Conservation (phyloP, 768 basidiomycete genomes). For the Boletus rubroflammeus region DNA sequence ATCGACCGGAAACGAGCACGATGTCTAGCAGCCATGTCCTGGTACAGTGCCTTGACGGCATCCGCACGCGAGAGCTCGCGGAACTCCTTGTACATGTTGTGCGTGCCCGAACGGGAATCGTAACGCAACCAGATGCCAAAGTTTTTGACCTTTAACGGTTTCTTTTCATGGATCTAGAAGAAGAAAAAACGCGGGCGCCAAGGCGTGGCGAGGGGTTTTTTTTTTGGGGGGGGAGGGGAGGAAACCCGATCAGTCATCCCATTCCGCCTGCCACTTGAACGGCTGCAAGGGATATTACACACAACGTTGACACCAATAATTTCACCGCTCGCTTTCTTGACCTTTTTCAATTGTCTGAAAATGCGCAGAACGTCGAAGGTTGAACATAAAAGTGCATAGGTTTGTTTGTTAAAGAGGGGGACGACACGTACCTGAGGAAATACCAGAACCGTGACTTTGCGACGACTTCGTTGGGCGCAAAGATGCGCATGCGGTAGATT, state of each 20-base stretch:
- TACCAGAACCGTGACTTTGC: constrained; percentile 99
- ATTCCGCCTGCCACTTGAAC: constrained; percentile 86
- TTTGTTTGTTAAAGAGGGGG: too few species aligned
- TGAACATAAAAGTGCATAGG: too few species aligned
- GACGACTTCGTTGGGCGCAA: constrained; percentile 97
- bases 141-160: constrained; percentile 98
- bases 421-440: constrained; percentile 90
- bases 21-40: constrained; percentile 99
- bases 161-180: constrained; percentile 95
- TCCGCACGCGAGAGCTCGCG: constrained; percentile 92
- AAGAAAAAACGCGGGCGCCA: constrained; percentile 17
- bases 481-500: constrained; percentile 99
- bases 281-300: constrained; percentile 70
- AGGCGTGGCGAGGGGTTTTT: constrained; percentile 10
- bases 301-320: constrained; percentile 98
- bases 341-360: constrained; percentile 89
- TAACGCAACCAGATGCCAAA: constrained; percentile 99
- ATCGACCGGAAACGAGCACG: constrained; percentile 99
- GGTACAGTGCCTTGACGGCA: constrained; percentile 95
- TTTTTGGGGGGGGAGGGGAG: too few species aligned
- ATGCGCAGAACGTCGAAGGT: neutral
- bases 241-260: constrained; percentile 50
- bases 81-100: constrained; percentile 99
- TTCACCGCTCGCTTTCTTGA: constrained; percentile 99
- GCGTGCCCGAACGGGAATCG: constrained; percentile 98